Evolutionary conservation across 2,329 filamentous ascomycete genomes (phyloP), one percentile per base, ranked within the genome.

Genomic region (Byssothecium circinans): DNA sequence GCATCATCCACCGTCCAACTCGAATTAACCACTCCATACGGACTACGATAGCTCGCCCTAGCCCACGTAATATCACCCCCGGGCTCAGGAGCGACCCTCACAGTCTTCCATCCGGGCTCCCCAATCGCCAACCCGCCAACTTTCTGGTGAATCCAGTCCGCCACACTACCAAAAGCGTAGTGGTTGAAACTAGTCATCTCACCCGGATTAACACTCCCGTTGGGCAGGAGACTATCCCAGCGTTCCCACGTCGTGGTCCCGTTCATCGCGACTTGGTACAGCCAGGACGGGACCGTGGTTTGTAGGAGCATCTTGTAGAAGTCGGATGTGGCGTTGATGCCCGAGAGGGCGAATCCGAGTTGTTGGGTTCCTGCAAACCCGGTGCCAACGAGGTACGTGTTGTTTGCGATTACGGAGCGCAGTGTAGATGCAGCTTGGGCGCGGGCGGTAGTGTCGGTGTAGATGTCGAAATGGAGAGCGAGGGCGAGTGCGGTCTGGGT

Each of bases 171-270:
- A n/a, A 78, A 72, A 0, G 77, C 72, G 44, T 79, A 80, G 51
- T 80, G 76, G 25, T 79, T 78, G 40, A 78, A 78, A 15, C 75
- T 78, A 0, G 75, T 77, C 77, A 80, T 79, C 25, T 65, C 55
- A 0, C 76, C 73, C 0, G 73, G 65, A 44, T 80, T 80, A 14
- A 79, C 54, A 0, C 52, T 65, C 0, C 76, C 76, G 45, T 79
- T 63, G 0, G 74, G 64, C 0, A 78, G 56, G 25, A 80, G 61
- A 22, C 71, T 74, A 40, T 80, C 75, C 78, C 78, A 80, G 2
- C 78, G 69, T 51, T 80, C 77, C 77, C 77, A 80, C 0, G 73
- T 76, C 0, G 77, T 80, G 0, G 77, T 80, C 0, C 69, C 77
- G 8, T 67, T 67, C 70, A 75, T 73, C 0, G 66, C 69, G 5